Evolutionary conservation across 2,329 filamentous ascomycete species (phyloP), one percentile per base, ranked within the genome.

Genomic region (Phyllosticta capitalensis): DNA sequence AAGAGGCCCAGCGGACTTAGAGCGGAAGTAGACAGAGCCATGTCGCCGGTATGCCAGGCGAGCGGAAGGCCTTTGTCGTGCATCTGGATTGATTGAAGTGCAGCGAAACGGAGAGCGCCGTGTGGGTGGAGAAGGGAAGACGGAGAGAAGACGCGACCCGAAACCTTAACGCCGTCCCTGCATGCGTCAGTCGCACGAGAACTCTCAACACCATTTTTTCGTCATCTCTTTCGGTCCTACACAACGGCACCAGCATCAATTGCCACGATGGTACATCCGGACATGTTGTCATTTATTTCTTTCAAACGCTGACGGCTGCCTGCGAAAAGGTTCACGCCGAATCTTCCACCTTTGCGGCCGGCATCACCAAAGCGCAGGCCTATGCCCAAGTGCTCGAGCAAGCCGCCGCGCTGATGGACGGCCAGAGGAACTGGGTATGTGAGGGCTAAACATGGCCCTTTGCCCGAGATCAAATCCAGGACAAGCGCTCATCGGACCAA

Each of bases 351-450:
- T 92, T 92, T 72, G 79, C 77, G 54, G 68, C 79, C 14, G 84
- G 83, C 64, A 72, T 90, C 62, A 83, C 79, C 57, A 92, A 92
- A 72, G 78, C 83, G 61, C 83, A 89, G 63, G 88, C 86, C 22
- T 92, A 92, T 65, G 79, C 82, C 63, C 88, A 92, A 67, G 83
- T 92, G 1, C 74, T 91, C 12, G 78, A 86, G 56, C 86, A 91
- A 68, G 85, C 87, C 0, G 79, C 82, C 63, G 83, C 84, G 1
- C 76, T 94, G 1, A 84, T 90, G 65, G 80, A 84, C 22, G 88
- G 80, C 6, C 89, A 92, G 70, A 80, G 85, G 55, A 92, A 92
- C 68, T 92, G 89, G 89, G 89, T 92, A 74, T 65, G 80, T 61
- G 48, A 28, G 19, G 51, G 33, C 20, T 59, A 33, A 54, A n/a